Percentiles rank a stretch among this genome's conserved stretches.
Evolutionary conservation across 176 grass and related monocot species (phyloP).

Genomic region (Phragmites australis): DNA sequence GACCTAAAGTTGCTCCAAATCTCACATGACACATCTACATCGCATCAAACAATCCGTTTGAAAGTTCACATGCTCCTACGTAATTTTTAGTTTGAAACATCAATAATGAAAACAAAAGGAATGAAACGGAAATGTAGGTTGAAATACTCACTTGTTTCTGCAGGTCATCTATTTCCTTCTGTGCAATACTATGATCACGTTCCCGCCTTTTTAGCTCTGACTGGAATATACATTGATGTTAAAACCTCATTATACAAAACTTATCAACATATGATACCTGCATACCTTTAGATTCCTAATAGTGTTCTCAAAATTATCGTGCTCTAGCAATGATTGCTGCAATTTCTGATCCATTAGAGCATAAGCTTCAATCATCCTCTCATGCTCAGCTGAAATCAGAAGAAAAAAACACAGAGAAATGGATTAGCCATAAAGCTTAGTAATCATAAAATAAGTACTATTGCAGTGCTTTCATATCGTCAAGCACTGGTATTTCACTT

Average conservation of each 20-base stretch:
- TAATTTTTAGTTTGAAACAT: not conserved
- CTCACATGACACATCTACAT: not conserved
- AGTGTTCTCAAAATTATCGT: conserved; percentile 88
- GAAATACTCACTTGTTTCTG: conserved; percentile 81
- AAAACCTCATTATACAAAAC: conserved; percentile 32
- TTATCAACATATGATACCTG: not conserved
- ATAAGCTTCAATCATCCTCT: conserved; percentile 89
- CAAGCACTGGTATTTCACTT: conserved; percentile 1
- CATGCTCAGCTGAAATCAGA: conserved; percentile 74
- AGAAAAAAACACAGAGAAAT: conserved; percentile 12
- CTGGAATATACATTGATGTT: conserved; percentile 53
- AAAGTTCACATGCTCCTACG: not conserved
- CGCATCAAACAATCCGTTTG: not conserved
- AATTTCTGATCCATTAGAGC: conserved; percentile 91
- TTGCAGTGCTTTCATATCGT: not conserved
- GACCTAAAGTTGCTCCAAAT: conserved; percentile 8
- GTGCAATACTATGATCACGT: conserved; percentile 69
- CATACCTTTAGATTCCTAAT: conserved; percentile 88
- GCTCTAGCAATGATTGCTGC: conserved; percentile 86
- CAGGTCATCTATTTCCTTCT: conserved; percentile 83
- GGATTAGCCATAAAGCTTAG: not conserved
- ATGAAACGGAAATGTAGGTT: not conserved
- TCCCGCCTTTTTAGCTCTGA: conserved; percentile 74
- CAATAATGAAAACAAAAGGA: not conserved
- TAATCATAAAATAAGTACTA: not conserved